These are phyloP conservation scores for Lactarius akahatsu DNA, from an alignment of 768 basidiomycete species.

Conservation along the genomic window DNA sequence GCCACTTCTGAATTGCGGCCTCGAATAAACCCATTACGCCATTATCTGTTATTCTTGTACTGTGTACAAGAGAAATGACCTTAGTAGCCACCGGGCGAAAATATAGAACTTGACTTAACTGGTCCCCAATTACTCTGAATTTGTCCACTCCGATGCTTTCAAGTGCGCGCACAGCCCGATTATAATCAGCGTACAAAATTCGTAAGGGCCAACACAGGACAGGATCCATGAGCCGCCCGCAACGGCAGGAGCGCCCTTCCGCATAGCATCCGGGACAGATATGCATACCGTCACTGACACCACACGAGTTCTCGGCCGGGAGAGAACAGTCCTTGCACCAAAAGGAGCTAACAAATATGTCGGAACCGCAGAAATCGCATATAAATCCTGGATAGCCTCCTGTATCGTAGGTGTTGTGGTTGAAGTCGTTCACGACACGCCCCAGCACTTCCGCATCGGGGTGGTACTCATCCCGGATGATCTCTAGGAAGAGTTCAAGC, in stretches of 20 bases:
- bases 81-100: background rate
- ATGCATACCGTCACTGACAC: slow-evolving; percentile 45
- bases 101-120: slow-evolving; percentile 19
- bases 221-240: slow-evolving; percentile 54
- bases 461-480: slow-evolving; percentile 50
- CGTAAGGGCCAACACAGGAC: slow-evolving; percentile 55
- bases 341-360: slow-evolving; percentile 81
- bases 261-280: slow-evolving; percentile 73
- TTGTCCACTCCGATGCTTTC: slow-evolving; percentile 8
- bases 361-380: slow-evolving; percentile 81
- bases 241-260: slow-evolving; percentile 74
- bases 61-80: background rate
- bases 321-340: slow-evolving; percentile 54
- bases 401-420: slow-evolving; percentile 28
- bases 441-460: slow-evolving; percentile 24
- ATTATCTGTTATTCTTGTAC: background rate
- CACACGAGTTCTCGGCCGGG: slow-evolving; percentile 20
- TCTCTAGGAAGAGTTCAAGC: slow-evolving; percentile 48
- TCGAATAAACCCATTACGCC: slow-evolving; percentile 22
- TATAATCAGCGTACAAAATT: slow-evolving; percentile 46
- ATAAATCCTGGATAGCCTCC: slow-evolving; percentile 34
- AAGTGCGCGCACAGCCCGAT: slow-evolving; percentile 39
- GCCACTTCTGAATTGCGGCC: slow-evolving; percentile 28
- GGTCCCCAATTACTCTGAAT: slow-evolving; percentile 5
- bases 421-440: slow-evolving; percentile 19